Base-by-base conservation (phyloP, 495 filamentous ascomycete genomes). In the Trichoderma asperelloides region DNA sequence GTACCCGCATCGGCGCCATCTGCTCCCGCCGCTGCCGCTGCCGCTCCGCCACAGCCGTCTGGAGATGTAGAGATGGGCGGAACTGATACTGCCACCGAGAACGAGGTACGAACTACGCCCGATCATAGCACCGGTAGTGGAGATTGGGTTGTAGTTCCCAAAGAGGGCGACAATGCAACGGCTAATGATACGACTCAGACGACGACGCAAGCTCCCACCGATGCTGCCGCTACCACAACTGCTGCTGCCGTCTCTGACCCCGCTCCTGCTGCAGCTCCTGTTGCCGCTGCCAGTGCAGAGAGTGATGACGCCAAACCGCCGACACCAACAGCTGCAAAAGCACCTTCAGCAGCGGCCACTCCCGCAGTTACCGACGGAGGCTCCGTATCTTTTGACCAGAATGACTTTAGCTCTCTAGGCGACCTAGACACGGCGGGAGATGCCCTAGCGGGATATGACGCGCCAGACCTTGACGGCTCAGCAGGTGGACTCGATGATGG, bases 111-210 rank as follows among this genome's bases (percentile, higher is more conserved):
- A 21, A 74, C 75, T 16, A 75, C 73, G 0, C 72, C 78, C 11
- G 78, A 81, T 66, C 75, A 79, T 62, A 77, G 74, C 8, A 78
- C 79, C 3, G 79, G 77, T 33, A 79, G 74, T 21, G 81, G 79
- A 30, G 83, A 85, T 63, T 85, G 83, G 83, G 80, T 85, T 9
- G 79, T 85, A 13, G 78, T 84, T n/a, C 80, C 81, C 45, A 80
- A 82, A 65, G 78, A 77, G 25, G 80, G 77, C 40, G 55, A 60
- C 55, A 60, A 70, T 73, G 5, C 55, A 60, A 30, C 55, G 55
- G 27, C 55, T 60, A 60, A 60, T 21, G 55, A 60, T 60, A n/a
- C 27, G 55, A 25, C 55, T 27, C 55, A 60, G 55, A 28, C 55
- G 16, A 60, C 55, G 11, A 60, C 27, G 12, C 23, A 60, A 27